Percentiles rank a stretch among this genome's conserved stretches.
Conservation (phyloP, 2,329 filamentous ascomycete genomes). For the Cytospora leucostoma region DNA sequence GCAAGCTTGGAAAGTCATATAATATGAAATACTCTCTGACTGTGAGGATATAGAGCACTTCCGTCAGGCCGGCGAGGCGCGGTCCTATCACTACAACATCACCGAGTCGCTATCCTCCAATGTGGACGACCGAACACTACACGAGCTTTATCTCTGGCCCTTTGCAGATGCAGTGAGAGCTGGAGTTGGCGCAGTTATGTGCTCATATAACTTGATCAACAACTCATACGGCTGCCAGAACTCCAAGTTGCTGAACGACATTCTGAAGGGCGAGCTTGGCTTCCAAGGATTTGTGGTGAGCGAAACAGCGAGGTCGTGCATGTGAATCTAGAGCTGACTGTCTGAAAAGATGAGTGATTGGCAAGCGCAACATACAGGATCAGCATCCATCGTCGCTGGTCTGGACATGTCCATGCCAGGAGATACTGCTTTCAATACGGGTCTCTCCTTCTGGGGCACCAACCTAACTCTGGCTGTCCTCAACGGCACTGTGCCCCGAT, state of each 20-base stretch:
- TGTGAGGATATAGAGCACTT: conserved; percentile 61
- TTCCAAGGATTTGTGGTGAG: conserved; percentile 68
- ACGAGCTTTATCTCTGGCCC: conserved; percentile 65
- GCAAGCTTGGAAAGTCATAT: background rate
- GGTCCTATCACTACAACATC: conserved; percentile 63
- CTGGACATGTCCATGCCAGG: conserved; percentile 90
- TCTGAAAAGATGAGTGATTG: conserved; percentile 57
- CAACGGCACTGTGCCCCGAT: conserved; percentile 86
- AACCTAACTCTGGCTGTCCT: conserved; percentile 86
- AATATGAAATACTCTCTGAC: conserved; percentile 19
- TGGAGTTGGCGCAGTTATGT: conserved; percentile 52
- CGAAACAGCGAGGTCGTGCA: too few relatives aligned
- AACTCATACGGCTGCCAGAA: conserved; percentile 69
- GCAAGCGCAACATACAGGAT: conserved; percentile 70
- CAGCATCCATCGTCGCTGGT: conserved; percentile 60
- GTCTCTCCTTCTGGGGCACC: conserved; percentile 75
- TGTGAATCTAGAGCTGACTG: too few relatives aligned
- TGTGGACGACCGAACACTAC: conserved; percentile 60
- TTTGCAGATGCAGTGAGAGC: conserved; percentile 63
- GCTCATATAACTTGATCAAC: conserved; percentile 65
- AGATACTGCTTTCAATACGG: conserved; percentile 75
- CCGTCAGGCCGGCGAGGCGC: conserved; percentile 60
- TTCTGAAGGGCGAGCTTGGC: conserved; percentile 65
- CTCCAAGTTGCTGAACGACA: conserved; percentile 60
- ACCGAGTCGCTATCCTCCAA: conserved; percentile 56